These are phyloP conservation scores for Pseudonitzschia multiseries DNA, from an alignment of 108 stramenopile genomes.

Conservation along the genomic window DNA sequence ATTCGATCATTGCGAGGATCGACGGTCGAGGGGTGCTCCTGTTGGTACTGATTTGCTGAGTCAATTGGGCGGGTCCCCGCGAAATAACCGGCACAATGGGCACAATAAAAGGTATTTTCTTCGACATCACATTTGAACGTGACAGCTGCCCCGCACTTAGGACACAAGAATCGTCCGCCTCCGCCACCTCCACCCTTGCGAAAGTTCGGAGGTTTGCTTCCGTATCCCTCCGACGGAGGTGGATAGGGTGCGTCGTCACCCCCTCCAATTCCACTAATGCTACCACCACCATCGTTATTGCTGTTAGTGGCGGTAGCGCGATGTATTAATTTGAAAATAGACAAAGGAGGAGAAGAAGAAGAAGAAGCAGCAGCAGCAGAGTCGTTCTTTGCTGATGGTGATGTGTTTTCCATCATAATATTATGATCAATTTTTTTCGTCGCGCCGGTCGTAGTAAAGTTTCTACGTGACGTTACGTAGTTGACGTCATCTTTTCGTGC, in stretches of 20 bases:
- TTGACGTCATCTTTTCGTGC: constrained; percentile 16
- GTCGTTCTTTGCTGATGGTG: not conserved
- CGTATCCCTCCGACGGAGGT: constrained; percentile 23
- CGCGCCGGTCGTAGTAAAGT: not conserved
- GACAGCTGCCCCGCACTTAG: constrained; percentile 71
- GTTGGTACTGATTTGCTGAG: not conserved
- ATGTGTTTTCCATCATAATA: not conserved
- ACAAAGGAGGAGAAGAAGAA: constrained; percentile 4
- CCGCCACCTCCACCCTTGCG: constrained; percentile 42
- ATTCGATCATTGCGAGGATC: constrained; percentile 4
- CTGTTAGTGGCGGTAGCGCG: constrained; percentile 5
- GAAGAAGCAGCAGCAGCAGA: not conserved
- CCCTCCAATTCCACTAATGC: constrained; percentile 4
- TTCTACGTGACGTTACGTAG: constrained; percentile 21
- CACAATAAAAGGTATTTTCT: constrained; percentile 84
- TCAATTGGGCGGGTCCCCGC: constrained; percentile 25
- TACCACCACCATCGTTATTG: not conserved
- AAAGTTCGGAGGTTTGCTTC: constrained; percentile 5
- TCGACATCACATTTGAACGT: constrained; percentile 68
- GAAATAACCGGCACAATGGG: constrained; percentile 87
- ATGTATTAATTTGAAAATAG: constrained; percentile 11
- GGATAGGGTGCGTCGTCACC: constrained; percentile 22
- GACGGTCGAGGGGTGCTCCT: not conserved
- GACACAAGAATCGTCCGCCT: constrained; percentile 56
- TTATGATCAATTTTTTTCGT: not conserved